phyloP scores from a whole-genome alignment of 352 stramenopile genomes.

The Phytophthora hybrid region DNA sequence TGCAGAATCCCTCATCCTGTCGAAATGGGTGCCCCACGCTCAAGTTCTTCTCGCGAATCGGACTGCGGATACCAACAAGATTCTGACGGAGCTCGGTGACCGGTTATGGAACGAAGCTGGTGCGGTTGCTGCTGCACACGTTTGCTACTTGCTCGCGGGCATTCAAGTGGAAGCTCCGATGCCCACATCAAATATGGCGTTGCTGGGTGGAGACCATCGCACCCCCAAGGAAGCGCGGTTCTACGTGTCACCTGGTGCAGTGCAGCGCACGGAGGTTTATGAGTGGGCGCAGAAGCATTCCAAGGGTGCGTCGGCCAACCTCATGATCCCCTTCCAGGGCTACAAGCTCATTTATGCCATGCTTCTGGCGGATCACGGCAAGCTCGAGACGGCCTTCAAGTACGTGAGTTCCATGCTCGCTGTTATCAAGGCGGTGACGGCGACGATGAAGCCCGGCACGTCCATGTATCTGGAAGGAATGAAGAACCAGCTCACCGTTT shows the following conservation, averaged over 20 bases:
- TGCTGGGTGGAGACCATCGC: slow-evolving; percentile 81
- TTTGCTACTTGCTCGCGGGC: slow-evolving; percentile 84
- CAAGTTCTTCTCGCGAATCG: slow-evolving; percentile 86
- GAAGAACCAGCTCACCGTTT: slow-evolving; percentile 87
- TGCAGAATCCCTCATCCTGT: slow-evolving; percentile 64
- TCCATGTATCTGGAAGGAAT: slow-evolving; percentile 91
- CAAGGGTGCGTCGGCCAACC: slow-evolving; percentile 49
- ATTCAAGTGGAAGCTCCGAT: slow-evolving; percentile 80
- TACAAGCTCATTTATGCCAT: slow-evolving; percentile 93
- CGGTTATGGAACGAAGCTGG: slow-evolving; percentile 77
- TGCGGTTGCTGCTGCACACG: slow-evolving; percentile 74
- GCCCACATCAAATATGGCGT: slow-evolving; percentile 77
- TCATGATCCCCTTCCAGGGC: slow-evolving; percentile 88
- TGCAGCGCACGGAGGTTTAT: slow-evolving; percentile 89
- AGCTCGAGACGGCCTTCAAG: slow-evolving; percentile 86
- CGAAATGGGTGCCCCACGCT: slow-evolving; percentile 79
- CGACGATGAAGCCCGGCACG: slow-evolving; percentile 82
- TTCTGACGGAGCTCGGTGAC: slow-evolving; percentile 85
- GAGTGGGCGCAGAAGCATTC: slow-evolving; percentile 83
- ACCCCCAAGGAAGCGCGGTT: slow-evolving; percentile 78
- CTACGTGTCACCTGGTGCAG: slow-evolving; percentile 78
- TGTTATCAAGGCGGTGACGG: slow-evolving; percentile 75
- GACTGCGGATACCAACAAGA: slow-evolving; percentile 85
- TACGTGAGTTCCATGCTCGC: slow-evolving; percentile 89
- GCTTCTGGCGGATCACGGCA: slow-evolving; percentile 84